Evolutionary conservation across 768 basidiomycete species (phyloP).

Genomic region (Austroboletus eburneus): DNA sequence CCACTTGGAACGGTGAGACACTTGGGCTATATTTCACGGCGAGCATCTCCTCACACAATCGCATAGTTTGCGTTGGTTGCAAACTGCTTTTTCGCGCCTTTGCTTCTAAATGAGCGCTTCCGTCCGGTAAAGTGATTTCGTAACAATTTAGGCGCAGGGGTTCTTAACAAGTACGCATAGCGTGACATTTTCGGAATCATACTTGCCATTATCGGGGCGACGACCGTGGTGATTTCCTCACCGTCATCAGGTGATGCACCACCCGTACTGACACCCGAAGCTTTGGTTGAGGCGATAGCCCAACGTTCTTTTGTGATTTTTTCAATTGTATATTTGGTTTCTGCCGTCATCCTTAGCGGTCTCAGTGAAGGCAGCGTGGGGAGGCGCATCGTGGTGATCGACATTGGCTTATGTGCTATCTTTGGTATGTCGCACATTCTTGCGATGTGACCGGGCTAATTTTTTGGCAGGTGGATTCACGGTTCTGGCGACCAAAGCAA

Average conservation of each 20-base stretch:
- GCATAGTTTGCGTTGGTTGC: constrained; percentile 84
- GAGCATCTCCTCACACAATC: neutral
- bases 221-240: constrained; percentile 85
- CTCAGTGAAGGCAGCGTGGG: constrained; percentile 67
- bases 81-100: constrained; percentile 90
- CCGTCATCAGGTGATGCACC: constrained; percentile 62
- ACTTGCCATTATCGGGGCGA: constrained; percentile 82
- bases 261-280: constrained; percentile 56
- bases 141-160: too few relatives aligned
- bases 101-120: constrained; percentile 80
- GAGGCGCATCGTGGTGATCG: constrained; percentile 69
- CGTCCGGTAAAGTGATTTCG: constrained; percentile 48
- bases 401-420: constrained; percentile 83
- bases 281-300: constrained; percentile 62
- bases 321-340: constrained; percentile 54
- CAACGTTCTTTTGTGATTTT: constrained; percentile 76
- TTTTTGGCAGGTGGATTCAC: constrained; percentile 75
- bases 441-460: constrained; percentile 1
- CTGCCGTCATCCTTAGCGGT: constrained; percentile 53
- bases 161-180: constrained; percentile 35
- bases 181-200: constrained; percentile 74
- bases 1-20: constrained; percentile 85
- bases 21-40: neutral
- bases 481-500: constrained; percentile 88
- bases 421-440: constrained; percentile 47